phyloP scores from a whole-genome alignment of 495 filamentous ascomycete genomes.

The Lophium mytilinum region DNA sequence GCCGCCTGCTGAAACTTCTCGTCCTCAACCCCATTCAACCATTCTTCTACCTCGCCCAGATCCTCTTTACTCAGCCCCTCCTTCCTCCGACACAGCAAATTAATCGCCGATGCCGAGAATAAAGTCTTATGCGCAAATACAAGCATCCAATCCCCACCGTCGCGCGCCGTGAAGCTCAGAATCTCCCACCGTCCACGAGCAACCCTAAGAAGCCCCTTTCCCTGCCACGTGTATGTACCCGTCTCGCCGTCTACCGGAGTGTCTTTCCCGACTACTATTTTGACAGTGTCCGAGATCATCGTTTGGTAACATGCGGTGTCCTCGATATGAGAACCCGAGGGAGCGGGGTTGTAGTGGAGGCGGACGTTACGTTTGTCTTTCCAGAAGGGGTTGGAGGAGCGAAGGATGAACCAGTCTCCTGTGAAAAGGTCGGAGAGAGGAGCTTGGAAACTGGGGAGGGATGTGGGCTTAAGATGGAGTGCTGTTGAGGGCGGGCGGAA shows the following conservation, averaged over 20 bases:
- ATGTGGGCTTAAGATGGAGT: not conserved
- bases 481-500: not conserved
- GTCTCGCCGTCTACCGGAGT: not conserved
- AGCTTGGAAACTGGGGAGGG: not conserved
- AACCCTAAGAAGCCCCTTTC: not conserved
- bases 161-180: not conserved
- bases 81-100: too few species aligned
- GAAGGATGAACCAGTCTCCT: constrained; percentile 1
- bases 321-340: not conserved
- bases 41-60: too few species aligned
- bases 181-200: not conserved
- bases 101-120: too few species aligned
- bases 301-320: not conserved
- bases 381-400: constrained; percentile 5
- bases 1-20: too few species aligned
- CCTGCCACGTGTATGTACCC: not conserved
- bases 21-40: too few species aligned
- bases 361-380: constrained; percentile 5
- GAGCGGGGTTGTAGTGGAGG: not conserved
- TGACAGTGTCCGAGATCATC: not conserved
- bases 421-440: not conserved
- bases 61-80: too few species aligned
- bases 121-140: not conserved
- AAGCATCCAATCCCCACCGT: not conserved
- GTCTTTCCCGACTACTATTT: not conserved